A percentile compares a stretch with the other conserved stretches of the same genome.
Conservation (phyloP, 345 rosid species). For the Zanthoxylum bungeanum region DNA sequence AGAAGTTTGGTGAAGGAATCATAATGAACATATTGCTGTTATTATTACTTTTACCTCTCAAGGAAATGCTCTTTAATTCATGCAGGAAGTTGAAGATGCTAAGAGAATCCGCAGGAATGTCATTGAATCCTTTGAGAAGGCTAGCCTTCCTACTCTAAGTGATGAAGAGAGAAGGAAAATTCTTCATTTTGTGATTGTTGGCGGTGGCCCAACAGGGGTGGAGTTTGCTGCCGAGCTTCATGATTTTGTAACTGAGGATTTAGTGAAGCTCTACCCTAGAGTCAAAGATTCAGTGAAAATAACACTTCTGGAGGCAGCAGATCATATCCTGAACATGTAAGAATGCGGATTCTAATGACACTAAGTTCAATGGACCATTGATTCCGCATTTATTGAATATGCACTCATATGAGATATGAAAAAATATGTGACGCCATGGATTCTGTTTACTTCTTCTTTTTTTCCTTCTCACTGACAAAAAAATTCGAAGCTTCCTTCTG, state of each 20-base stretch:
- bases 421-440: not conserved
- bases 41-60: conserved; percentile 1
- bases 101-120: conserved; percentile 81
- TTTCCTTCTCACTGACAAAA: too few relatives aligned
- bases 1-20: not conserved
- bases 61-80: conserved; percentile 8
- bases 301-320: conserved; percentile 93
- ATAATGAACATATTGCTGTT: not conserved
- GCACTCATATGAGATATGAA: not conserved
- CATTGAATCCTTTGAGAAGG: conserved; percentile 87
- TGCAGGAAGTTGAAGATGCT: conserved; percentile 98
- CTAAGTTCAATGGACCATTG: too few relatives aligned
- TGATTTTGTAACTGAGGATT: conserved; percentile 86
- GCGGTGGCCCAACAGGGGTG: conserved; percentile 99
- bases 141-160: conserved; percentile 74
- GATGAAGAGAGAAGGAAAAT: conserved; percentile 87
- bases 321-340: conserved; percentile 92
- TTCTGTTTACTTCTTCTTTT: not conserved
- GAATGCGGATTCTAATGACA: not conserved
- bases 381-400: too few relatives aligned
- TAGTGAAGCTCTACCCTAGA: conserved; percentile 75
- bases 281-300: conserved; percentile 59
- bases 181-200: conserved; percentile 96
- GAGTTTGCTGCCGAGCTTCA: conserved; percentile 98
- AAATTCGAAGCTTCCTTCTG: too few relatives aligned